Conservation (phyloP, 371 early-diverging fungal species). For the Gilbertella persicaria region DNA sequence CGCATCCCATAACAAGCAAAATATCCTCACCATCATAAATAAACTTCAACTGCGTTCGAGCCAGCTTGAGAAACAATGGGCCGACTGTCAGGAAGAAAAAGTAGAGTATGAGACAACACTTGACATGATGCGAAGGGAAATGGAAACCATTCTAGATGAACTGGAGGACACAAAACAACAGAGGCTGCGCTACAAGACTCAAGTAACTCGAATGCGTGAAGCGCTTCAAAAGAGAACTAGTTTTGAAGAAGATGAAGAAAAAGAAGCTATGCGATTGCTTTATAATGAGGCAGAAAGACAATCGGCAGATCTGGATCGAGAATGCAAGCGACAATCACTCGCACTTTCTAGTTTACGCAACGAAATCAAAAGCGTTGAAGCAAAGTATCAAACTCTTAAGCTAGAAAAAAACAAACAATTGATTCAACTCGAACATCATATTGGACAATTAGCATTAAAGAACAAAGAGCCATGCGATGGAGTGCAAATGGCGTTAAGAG, state of each 20-base stretch:
- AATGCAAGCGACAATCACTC: slow-evolving; percentile 25
- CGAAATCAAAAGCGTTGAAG: slow-evolving; percentile 15
- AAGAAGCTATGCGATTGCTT: slow-evolving; percentile 13
- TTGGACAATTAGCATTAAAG: neutral
- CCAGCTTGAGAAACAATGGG: slow-evolving; percentile 1
- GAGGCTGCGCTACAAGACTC: slow-evolving; percentile 16
- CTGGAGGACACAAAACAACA: slow-evolving; percentile 26
- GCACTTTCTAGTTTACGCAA: slow-evolving; percentile 13
- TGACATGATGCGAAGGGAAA: slow-evolving; percentile 23
- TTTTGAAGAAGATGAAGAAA: slow-evolving; percentile 11
- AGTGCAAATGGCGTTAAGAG: slow-evolving; percentile 12
- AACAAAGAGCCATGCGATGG: neutral
- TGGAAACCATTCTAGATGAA: slow-evolving; percentile 28
- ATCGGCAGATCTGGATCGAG: slow-evolving; percentile 27
- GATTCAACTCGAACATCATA: slow-evolving; percentile 1
- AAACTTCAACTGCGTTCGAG: neutral
- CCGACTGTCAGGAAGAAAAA: slow-evolving; percentile 19
- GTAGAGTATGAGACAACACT: slow-evolving; percentile 24
- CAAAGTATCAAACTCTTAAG: slow-evolving; percentile 5
- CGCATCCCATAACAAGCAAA: neutral
- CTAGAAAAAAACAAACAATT: slow-evolving; percentile 10
- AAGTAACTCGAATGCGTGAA: slow-evolving; percentile 11
- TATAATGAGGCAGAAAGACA: slow-evolving; percentile 29
- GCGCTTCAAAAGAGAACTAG: neutral
- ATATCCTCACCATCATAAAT: neutral